Base-by-base conservation (phyloP, 352 stramenopile genomes). In the Blastocystis sp. region DNA sequence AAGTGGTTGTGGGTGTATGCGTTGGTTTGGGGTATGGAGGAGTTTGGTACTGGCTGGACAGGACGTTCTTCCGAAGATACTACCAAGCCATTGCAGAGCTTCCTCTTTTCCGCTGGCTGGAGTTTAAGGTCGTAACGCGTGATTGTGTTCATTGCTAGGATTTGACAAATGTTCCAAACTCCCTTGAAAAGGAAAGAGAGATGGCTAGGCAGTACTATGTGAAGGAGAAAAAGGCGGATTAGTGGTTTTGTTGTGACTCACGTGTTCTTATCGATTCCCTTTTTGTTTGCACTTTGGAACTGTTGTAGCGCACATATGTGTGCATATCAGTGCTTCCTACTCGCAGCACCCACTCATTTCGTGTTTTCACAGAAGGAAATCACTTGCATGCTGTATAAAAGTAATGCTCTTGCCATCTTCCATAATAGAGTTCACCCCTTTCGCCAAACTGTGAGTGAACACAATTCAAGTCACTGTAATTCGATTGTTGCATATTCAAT, bases 1-100 rank as follows among this genome's bases (percentile, higher is more conserved):
- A 90, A 43, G 76, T 89, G 9, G n/a, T 89, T 21, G 88, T 89
- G n/a, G 88, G 88, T 40, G 59, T 62, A 52, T 0, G 1, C 4
- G 62, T 87, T 7, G 88, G 88, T 2, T 40, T 42, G 40, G 42
- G 3, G 2, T 84, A 68, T 42, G 88, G 40, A 21, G 28, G 63
- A 4, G 1, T 1, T 3, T 90, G 88, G 88, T 78, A 87, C 40
- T 7, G 9, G 10, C 21, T 89, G 34, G 40, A 84, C 40, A 42
- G 43, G 40, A 74, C 4, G 74, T 10, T 70, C 7, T 69, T 84
- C 40, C 74, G 74, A n/a, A 54, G 28, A 34, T 68, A 57, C 6
- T 84, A 84, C 59, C 48, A 62, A 2, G 24, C 19, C n/a, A 84
- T 84, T 21, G 43, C 74, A 40, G 19, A 52, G 14, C 34, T 7